phyloP scores from a whole-genome alignment of 2,329 filamentous ascomycete species.

The Ophiostoma pallidulum region DNA sequence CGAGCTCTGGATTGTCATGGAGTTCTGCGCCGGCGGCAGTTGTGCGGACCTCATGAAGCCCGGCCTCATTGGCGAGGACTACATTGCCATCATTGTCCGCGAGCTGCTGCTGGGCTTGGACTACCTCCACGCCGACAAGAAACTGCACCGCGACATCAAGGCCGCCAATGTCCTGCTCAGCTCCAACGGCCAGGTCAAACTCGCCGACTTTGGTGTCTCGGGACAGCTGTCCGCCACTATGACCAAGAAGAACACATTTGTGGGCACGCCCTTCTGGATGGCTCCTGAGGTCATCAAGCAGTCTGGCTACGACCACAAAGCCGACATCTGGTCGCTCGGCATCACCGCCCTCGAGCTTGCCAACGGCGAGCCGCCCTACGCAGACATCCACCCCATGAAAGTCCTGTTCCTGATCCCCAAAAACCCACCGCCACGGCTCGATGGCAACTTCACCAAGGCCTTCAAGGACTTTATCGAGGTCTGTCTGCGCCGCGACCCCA shows the following conservation, averaged over 20 bases:
- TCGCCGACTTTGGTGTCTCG: constrained; percentile 95
- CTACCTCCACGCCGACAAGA: constrained; percentile 91
- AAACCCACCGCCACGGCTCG: constrained; percentile 73
- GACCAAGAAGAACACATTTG: constrained; percentile 99
- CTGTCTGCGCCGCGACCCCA: constrained; percentile 81
- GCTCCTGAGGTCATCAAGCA: constrained; percentile 98
- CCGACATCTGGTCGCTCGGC: constrained; percentile 93
- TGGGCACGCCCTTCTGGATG: constrained; percentile 99
- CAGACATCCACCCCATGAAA: constrained; percentile 97
- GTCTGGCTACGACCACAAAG: constrained; percentile 94
- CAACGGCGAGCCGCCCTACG: constrained; percentile 85
- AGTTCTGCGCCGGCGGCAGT: constrained; percentile 94
- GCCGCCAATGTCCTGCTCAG: constrained; percentile 88
- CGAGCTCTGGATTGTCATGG: constrained; percentile 99
- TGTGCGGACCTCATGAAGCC: constrained; percentile 95
- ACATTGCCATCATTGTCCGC: constrained; percentile 89
- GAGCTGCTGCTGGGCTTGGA: constrained; percentile 85
- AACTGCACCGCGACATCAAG: constrained; percentile 94
- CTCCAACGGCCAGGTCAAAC: constrained; percentile 87
- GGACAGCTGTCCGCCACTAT: constrained; percentile 94
- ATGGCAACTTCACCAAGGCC: constrained; percentile 69
- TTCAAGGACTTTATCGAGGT: constrained; percentile 80
- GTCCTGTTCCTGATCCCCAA: constrained; percentile 94
- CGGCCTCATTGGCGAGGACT: constrained; percentile 82
- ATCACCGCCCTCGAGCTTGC: constrained; percentile 91